Evolutionary conservation across 495 filamentous ascomycete species (phyloP).

Genomic region (Mytilinidion resinicola): DNA sequence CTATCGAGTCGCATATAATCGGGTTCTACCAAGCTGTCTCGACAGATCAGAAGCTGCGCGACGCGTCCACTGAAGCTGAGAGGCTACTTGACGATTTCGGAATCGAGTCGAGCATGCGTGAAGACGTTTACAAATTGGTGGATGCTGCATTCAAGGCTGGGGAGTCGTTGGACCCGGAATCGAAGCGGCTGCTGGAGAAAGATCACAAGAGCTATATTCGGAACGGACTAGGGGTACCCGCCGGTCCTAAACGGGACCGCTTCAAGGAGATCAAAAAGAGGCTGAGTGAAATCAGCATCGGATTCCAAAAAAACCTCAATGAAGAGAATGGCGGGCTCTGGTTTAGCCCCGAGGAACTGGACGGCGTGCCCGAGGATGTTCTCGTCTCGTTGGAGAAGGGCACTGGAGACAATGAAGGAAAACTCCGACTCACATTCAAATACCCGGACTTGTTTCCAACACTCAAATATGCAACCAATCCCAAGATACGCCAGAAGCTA

Average conservation of each 20-base stretch:
- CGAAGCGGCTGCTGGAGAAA: slow-evolving; percentile 58
- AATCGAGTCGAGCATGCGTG: slow-evolving; percentile 61
- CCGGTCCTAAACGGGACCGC: slow-evolving; percentile 54
- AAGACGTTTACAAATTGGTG: slow-evolving; percentile 59
- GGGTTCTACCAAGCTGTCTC: slow-evolving; percentile 46
- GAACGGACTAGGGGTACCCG: slow-evolving; percentile 57
- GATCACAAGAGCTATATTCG: slow-evolving; percentile 60
- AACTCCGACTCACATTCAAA: slow-evolving; percentile 61
- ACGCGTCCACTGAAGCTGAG: slow-evolving; percentile 63
- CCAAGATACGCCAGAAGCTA: slow-evolving; percentile 51
- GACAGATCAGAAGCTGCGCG: slow-evolving; percentile 37
- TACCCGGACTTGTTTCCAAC: slow-evolving; percentile 64
- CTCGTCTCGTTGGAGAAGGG: slow-evolving; percentile 41
- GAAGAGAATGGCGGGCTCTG: slow-evolving; percentile 63
- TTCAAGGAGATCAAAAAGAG: slow-evolving; percentile 72
- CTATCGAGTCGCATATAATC: slow-evolving; percentile 38
- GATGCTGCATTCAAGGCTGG: slow-evolving; percentile 55
- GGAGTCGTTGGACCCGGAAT: slow-evolving; percentile 58
- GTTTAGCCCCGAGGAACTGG: slow-evolving; percentile 56
- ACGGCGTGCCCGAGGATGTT: slow-evolving; percentile 60
- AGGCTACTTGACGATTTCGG: slow-evolving; percentile 61
- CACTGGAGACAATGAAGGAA: slow-evolving; percentile 50
- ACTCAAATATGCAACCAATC: slow-evolving; percentile 54
- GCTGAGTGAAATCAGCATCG: slow-evolving; percentile 57
- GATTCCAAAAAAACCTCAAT: slow-evolving; percentile 64